Percentiles rank a stretch among this genome's conserved stretches.
Conservation (phyloP, 2,329 filamentous ascomycete genomes). For the Zymoseptoria ardabiliae region DNA sequence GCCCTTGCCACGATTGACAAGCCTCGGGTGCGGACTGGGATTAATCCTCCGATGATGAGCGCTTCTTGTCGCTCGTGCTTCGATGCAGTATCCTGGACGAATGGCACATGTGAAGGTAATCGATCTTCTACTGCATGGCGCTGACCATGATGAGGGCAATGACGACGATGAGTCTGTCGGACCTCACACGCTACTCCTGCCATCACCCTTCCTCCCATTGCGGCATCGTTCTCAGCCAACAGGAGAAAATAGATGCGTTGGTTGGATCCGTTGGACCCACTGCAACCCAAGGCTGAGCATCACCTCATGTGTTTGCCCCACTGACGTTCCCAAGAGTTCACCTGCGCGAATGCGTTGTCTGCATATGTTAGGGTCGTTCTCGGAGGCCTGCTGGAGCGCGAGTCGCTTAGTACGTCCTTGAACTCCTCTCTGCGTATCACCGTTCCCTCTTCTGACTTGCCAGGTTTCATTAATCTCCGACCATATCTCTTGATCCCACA, state of each 20-base stretch:
- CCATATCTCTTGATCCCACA: constrained; percentile 6
- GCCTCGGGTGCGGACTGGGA: background rate
- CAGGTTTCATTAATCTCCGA: constrained; percentile 8
- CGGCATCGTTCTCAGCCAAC: background rate
- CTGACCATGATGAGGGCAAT: background rate
- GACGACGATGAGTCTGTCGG: background rate
- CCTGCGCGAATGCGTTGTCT: background rate
- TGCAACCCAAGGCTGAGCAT: background rate
- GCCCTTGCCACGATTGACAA: background rate
- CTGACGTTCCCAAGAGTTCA: background rate
- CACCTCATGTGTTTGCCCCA: background rate
- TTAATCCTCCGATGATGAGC: background rate
- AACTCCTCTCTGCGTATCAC: background rate
- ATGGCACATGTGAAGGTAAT: background rate
- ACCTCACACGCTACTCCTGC: background rate
- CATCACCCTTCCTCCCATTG: background rate
- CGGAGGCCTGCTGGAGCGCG: too few species aligned
- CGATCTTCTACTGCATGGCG: background rate
- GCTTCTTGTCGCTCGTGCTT: background rate
- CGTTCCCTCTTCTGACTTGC: background rate
- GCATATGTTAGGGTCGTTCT: background rate
- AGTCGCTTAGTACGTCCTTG: background rate
- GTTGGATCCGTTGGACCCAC: background rate
- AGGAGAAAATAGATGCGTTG: background rate
- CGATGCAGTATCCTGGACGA: background rate